Conservation (phyloP, 1,284 basidiomycete genomes). For the Volvariella volvacea region DNA sequence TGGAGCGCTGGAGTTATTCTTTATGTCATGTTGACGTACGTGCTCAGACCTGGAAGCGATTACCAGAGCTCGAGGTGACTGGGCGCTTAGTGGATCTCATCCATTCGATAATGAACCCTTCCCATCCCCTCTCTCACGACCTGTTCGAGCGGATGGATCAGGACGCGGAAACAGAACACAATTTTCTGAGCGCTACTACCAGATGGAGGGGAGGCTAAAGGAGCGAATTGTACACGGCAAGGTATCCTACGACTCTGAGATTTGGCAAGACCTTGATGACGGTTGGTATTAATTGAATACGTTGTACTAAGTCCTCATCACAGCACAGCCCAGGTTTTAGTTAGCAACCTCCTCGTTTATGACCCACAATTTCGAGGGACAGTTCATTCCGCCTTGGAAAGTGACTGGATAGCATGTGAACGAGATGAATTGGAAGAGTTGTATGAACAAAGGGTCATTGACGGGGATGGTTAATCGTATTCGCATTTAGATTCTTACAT, state of each 20-base stretch:
- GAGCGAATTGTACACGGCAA: slow-evolving; percentile 58
- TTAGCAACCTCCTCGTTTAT: slow-evolving; percentile 49
- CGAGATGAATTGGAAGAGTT: slow-evolving; percentile 49
- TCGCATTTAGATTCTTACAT: background rate
- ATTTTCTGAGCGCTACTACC: slow-evolving; percentile 40
- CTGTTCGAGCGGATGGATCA: too few relatives aligned
- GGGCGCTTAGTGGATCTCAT: slow-evolving; percentile 66
- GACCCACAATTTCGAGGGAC: slow-evolving; percentile 54
- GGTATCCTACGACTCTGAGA: slow-evolving; percentile 43
- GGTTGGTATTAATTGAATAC: slow-evolving; percentile 35
- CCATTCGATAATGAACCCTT: slow-evolving; percentile 58
- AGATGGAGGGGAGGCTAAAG: slow-evolving; percentile 55
- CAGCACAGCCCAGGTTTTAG: slow-evolving; percentile 46
- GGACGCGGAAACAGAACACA: slow-evolving; percentile 23
- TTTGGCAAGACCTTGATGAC: slow-evolving; percentile 51
- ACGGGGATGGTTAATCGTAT: slow-evolving; percentile 1
- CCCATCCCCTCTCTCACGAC: slow-evolving; percentile 13
- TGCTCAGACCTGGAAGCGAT: slow-evolving; percentile 11
- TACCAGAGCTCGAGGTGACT: slow-evolving; percentile 5
- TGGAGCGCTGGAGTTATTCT: slow-evolving; percentile 79
- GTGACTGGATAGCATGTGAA: slow-evolving; percentile 59
- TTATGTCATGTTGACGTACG: slow-evolving; percentile 76
- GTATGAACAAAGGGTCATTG: slow-evolving; percentile 47
- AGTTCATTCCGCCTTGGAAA: slow-evolving; percentile 49
- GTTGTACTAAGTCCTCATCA: slow-evolving; percentile 1